These are phyloP conservation scores for Suillus brevipes DNA, from an alignment of 768 basidiomycete genomes.

Conservation along the genomic window DNA sequence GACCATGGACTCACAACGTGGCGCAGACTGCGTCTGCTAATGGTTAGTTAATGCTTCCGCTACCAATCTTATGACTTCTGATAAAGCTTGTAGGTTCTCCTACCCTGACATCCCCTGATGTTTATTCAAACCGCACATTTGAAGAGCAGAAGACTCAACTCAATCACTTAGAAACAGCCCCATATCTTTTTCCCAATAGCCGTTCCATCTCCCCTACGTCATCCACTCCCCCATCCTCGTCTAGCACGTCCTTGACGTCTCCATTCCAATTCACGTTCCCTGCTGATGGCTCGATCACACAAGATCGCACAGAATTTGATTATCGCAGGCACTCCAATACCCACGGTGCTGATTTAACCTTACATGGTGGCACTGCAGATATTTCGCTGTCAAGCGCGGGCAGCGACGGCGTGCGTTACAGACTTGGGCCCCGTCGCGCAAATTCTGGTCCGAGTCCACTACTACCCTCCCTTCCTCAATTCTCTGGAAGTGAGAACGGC, in stretches of 20 bases:
- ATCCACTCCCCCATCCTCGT: conserved; percentile 61
- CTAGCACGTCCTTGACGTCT: conserved; percentile 61
- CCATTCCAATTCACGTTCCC: conserved; percentile 66
- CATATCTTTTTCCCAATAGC: conserved; percentile 64
- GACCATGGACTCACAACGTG: conserved; percentile 29
- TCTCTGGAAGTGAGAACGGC: conserved; percentile 51
- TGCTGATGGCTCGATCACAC: conserved; percentile 49
- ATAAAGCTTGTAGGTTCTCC: conserved; percentile 57
- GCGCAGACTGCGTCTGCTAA: conserved; percentile 34
- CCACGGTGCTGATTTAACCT: conserved; percentile 60
- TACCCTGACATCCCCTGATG: conserved; percentile 44
- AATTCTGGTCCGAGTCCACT: conserved; percentile 48
- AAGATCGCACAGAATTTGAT: conserved; percentile 65
- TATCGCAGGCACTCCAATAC: conserved; percentile 58
- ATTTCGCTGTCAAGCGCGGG: conserved; percentile 55
- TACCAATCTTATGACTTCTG: conserved; percentile 31
- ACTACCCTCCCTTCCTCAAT: conserved; percentile 47
- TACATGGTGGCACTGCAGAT: conserved; percentile 75
- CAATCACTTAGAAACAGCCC: conserved; percentile 50
- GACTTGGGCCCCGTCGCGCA: conserved; percentile 49
- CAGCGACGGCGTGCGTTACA: conserved; percentile 61
- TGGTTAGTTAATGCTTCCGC: conserved; percentile 28
- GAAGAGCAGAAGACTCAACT: conserved; percentile 61
- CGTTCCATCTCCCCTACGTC: conserved; percentile 72
- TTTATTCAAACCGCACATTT: conserved; percentile 48